Base-by-base conservation (phyloP, 306 rosid species). In the Hippophae rhamnoides region DNA sequence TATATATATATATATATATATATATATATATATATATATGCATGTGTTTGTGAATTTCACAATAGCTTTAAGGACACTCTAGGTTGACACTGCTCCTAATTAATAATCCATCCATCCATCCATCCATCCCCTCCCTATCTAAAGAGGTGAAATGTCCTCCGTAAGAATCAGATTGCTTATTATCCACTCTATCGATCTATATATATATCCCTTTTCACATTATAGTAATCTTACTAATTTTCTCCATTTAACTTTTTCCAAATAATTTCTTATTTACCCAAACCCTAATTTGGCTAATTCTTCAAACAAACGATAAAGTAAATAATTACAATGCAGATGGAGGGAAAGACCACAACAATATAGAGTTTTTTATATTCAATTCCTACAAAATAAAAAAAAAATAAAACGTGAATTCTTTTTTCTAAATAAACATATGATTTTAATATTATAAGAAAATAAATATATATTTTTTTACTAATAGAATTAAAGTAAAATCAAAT, bases 121-220 rank as follows among this genome's bases (percentile, higher is more conserved):
- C 68, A 10, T 38, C 6, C 11, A 55, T 48, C 72, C 67, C 55
- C 41, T 43, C 57, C 9, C 62, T 59, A 50, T 74, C 62, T 54
- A 61, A 76, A 76, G 77, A 85, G 96, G 84, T 88, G 75, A 80
- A 81, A 82, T 78, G 86, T 85, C 90, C 72, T 42, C 38, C 38
- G 0, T 66, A 79, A 70, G 70, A 74, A 72, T 67, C 75, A 66
- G 71, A 65, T 84, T 85, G 87, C 94, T 82, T 71, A 80, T 72
- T 85, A 76, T 82, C 79, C 84, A 84, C 95, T 84, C 95, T 77
- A 65, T 57, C 38, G 23, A 18, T 18, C 23, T 18, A 18, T 18
- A 18, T 18, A 18, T 27, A 84, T 76, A 64, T 69, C 59, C 54
- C n/a, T 64, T 1, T 56, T 60, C 45, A 51, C 49, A 7, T 46